Base-by-base conservation (phyloP, 108 stramenopile species). In the Cyclotella cryptica region DNA sequence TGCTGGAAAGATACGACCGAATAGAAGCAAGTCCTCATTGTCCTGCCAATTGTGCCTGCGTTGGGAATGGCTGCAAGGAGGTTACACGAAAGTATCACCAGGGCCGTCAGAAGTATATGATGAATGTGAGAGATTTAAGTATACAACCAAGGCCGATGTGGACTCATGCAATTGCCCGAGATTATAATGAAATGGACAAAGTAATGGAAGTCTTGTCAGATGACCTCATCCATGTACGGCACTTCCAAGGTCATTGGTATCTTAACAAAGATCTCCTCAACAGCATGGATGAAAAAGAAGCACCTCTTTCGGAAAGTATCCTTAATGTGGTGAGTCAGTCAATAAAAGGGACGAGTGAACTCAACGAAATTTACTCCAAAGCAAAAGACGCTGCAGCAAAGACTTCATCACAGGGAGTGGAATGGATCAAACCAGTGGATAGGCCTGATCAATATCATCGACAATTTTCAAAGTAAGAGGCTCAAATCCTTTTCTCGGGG, bases 181-280 rank as follows among this genome's bases (percentile, higher is more conserved):
- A 82, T 41, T 82, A 82, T 30, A 49, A 82, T 58, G 81, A 82
- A 44, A 82, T 82, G 81, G 64, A 67, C 40, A 59, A 40, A 59
- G 39, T 82, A 26, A 82, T 82, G 81, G 81, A 82, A 61, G 70
- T 75, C 17, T 44, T 82, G 21, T 69, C 74, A 17, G 81, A 82
- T 54, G 81, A 82, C 6, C 68, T 82, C 26, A 72, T 82, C 26
- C 81, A 82, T 39, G 64, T 82, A 24, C 64, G 81, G 45, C 81
- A 82, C 53, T 82, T 75, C 45, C 81, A 82, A 59, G 81, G 81
- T 19, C 81, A 82, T 57, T 82, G 81, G 81, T 75, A 75, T 62
- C 44, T 52, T 14, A 71, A 82, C 39, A 72, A 63, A 13, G 62
- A 75, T 66, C 64, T 81, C 17, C 69, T 82, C 35, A 55, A 82